Percentiles rank a stretch among this genome's conserved stretches.
These are phyloP conservation scores for Hanseniaspora uvarum DNA, from an alignment of 1,139 yeast genomes.

Conservation along the genomic window DNA sequence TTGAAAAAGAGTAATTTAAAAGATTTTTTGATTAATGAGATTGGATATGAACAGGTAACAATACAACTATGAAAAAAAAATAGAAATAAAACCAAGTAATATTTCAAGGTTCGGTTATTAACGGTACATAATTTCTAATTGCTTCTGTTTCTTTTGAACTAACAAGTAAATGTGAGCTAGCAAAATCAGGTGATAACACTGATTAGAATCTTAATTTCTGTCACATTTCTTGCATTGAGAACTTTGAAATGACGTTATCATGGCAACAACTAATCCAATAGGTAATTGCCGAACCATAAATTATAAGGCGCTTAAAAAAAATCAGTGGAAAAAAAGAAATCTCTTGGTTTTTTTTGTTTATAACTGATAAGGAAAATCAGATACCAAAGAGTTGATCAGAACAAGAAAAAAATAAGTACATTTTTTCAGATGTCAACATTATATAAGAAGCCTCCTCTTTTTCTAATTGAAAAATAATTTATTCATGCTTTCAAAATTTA, in stretches of 20 bases:
- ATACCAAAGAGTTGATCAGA: not conserved
- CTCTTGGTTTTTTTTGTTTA: not conserved
- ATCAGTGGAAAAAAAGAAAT: not conserved
- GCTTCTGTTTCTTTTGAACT: no score
- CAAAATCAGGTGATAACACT: not conserved
- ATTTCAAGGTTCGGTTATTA: not conserved
- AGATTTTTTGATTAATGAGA: not conserved
- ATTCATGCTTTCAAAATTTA: no score
- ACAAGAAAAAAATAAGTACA: not conserved
- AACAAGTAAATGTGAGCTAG: no score
- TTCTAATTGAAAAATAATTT: no score
- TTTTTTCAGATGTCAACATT: not conserved
- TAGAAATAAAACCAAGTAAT: not conserved
- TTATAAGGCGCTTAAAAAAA: not conserved
- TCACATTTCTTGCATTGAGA: not conserved
- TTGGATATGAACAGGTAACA: not conserved
- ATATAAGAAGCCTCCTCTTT: not conserved
- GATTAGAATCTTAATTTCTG: not conserved
- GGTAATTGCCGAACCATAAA: constrained; percentile 2
- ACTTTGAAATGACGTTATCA: not conserved
- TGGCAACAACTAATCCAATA: not conserved
- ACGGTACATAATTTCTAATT: not conserved
- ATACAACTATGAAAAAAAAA: not conserved
- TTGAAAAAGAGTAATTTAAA: not conserved
- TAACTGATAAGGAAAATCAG: not conserved